Evolutionary conservation across 352 stramenopile species (phyloP).

Genomic region (Peronosclerospora sorghi): DNA sequence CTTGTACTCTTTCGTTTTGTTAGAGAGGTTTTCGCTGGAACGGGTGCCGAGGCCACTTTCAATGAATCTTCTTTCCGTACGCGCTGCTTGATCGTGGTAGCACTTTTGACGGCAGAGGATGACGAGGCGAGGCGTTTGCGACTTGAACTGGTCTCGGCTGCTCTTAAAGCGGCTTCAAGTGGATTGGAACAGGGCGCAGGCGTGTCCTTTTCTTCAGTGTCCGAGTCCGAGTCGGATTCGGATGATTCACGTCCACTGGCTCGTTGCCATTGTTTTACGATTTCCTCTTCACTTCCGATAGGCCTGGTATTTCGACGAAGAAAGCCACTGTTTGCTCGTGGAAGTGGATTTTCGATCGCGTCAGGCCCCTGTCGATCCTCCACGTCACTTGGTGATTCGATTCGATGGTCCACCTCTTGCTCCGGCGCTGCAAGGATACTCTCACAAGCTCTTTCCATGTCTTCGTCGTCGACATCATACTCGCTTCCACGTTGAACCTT

Average conservation of each 20-base stretch:
- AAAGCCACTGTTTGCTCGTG: no score
- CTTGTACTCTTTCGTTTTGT: constrained; percentile 14
- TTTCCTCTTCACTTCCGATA: no score
- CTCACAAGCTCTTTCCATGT: constrained; percentile 3
- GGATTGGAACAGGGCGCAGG: constrained; percentile 20
- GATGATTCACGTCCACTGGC: constrained; percentile 16
- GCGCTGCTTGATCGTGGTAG: not conserved
- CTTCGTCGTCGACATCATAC: constrained; percentile 9
- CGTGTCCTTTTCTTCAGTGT: constrained; percentile 13
- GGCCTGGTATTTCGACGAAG: no score
- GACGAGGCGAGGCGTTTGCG: not conserved
- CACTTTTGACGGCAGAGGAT: not conserved
- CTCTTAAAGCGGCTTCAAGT: constrained; percentile 49
- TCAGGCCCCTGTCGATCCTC: no score
- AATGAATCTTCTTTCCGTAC: not conserved
- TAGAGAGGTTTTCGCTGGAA: constrained; percentile 1
- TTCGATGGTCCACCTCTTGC: no score
- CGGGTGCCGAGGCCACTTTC: not conserved
- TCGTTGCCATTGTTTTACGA: constrained; percentile 4
- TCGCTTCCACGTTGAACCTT: constrained; percentile 17
- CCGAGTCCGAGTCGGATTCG: constrained; percentile 28
- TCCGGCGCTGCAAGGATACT: not conserved
- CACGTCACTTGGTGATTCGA: no score
- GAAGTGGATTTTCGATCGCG: no score
- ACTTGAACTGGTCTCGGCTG: constrained; percentile 13